Conservation (phyloP, 495 filamentous ascomycete species). For the Cercophora samala region DNA sequence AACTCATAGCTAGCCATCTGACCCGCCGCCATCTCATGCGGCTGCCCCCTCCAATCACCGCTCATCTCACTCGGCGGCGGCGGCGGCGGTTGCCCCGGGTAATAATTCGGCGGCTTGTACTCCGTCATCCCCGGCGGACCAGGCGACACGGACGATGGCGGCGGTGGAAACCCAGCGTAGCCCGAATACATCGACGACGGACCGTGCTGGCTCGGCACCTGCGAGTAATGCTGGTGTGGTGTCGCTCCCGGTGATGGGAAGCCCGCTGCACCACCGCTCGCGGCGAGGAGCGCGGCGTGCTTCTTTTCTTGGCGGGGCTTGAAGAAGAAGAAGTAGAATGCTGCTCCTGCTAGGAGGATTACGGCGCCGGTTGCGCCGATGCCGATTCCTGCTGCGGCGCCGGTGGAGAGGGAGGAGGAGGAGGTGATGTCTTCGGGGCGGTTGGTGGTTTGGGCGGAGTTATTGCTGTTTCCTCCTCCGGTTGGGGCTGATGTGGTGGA, state of each 20-base stretch:
- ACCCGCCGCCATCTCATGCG: background rate
- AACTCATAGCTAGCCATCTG: background rate
- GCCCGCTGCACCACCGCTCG: background rate
- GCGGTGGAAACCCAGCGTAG: background rate
- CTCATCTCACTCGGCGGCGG: background rate
- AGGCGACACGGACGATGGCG: background rate
- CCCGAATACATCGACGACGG: background rate
- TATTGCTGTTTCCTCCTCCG: background rate
- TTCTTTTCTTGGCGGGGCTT: background rate
- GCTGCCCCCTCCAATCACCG: background rate
- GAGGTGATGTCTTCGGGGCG: background rate
- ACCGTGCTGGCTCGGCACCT: background rate
- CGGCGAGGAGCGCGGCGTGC: background rate
- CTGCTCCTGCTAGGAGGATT: background rate
- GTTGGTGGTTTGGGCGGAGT: background rate
- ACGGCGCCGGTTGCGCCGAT: background rate
- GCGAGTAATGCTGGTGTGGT: background rate
- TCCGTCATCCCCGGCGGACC: background rate
- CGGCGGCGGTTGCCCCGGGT: background rate
- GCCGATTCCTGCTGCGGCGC: background rate
- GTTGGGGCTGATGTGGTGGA: background rate
- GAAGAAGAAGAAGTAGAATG: background rate
- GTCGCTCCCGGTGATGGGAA: background rate
- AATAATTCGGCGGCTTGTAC: background rate
- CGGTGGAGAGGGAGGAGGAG: background rate